Evolutionary conservation across 1,284 basidiomycete genomes (phyloP).

Genomic region (Melampsora americana): DNA sequence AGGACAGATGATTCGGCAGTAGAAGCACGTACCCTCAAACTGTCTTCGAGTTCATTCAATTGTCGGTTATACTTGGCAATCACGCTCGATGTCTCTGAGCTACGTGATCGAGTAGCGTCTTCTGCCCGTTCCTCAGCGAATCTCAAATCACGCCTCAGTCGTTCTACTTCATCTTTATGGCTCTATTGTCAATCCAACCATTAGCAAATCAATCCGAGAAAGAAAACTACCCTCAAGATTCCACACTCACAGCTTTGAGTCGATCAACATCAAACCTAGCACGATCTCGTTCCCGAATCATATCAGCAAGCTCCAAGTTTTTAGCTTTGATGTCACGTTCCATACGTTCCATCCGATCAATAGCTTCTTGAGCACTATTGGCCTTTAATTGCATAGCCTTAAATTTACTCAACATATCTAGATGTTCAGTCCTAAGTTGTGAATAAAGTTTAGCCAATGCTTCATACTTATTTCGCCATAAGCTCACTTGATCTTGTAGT

Average conservation of each 20-base stretch:
- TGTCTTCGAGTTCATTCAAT: slow-evolving; percentile 89
- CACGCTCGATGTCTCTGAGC: slow-evolving; percentile 82
- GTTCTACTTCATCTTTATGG: slow-evolving; percentile 93
- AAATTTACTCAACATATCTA: slow-evolving; percentile 95
- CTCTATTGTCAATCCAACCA: slow-evolving; percentile 55
- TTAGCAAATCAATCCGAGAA: slow-evolving; percentile 7
- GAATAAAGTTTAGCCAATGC: slow-evolving; percentile 97
- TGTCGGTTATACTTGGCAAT: slow-evolving; percentile 94
- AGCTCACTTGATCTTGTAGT: slow-evolving; percentile 90
- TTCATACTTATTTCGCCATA: slow-evolving; percentile 99
- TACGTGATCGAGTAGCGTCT: slow-evolving; percentile 85
- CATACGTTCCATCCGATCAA: slow-evolving; percentile 99
- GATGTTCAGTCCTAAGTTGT: slow-evolving; percentile 91
- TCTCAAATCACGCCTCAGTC: slow-evolving; percentile 82
- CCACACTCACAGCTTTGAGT: slow-evolving; percentile 66
- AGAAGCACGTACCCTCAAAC: slow-evolving; percentile 68
- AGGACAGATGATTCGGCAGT: background rate
- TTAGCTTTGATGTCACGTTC: slow-evolving; percentile 96
- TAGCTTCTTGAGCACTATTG: slow-evolving; percentile 96
- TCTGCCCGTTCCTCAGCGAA: slow-evolving; percentile 99
- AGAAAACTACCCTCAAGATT: background rate
- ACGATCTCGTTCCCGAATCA: slow-evolving; percentile 95
- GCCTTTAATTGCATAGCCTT: slow-evolving; percentile 98
- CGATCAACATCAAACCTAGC: slow-evolving; percentile 96
- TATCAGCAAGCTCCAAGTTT: slow-evolving; percentile 96